Percentiles rank a stretch among this genome's conserved stretches.
phyloP scores from a whole-genome alignment of 805 yeast species.

The Sugiyamaella americana region DNA sequence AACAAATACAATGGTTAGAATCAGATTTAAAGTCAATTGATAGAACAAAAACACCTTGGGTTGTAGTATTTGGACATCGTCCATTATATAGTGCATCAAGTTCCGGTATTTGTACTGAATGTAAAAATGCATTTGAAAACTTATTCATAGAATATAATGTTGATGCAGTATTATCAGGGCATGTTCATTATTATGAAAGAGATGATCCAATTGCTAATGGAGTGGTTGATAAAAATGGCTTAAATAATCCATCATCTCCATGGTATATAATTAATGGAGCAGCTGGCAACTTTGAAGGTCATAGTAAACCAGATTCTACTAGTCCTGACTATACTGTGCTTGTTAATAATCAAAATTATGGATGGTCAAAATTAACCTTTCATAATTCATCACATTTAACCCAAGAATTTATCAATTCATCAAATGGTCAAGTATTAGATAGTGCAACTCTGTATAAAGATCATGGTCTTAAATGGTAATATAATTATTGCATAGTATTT shows the following conservation, averaged over 20 bases:
- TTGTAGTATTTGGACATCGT: constrained; percentile 26
- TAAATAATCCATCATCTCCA: constrained; percentile 28
- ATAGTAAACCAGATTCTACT: constrained; percentile 7
- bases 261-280: constrained; percentile 30
- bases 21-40: constrained; percentile 27
- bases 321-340: constrained; percentile 8
- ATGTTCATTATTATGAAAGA: constrained; percentile 24
- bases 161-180: constrained; percentile 24
- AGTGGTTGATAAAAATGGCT: constrained; percentile 28
- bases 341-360: constrained; percentile 16
- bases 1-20: constrained; percentile 29
- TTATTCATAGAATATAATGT: constrained; percentile 20
- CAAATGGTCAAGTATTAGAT: constrained; percentile 24
- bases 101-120: constrained; percentile 1
- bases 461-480: constrained; percentile 8
- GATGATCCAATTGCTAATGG: constrained; percentile 20
- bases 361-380: constrained; percentile 26
- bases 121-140: constrained; percentile 22
- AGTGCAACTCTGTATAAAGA: constrained; percentile 26
- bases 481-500: too few species aligned
- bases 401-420: constrained; percentile 25
- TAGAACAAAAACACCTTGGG: constrained; percentile 28
- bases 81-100: constrained; percentile 27
- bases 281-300: constrained; percentile 30
- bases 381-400: constrained; percentile 28